Percentiles rank a stretch among this genome's conserved stretches.
phyloP scores from a whole-genome alignment of 73 alveolate genomes.

The Paramecium sonneborni region DNA sequence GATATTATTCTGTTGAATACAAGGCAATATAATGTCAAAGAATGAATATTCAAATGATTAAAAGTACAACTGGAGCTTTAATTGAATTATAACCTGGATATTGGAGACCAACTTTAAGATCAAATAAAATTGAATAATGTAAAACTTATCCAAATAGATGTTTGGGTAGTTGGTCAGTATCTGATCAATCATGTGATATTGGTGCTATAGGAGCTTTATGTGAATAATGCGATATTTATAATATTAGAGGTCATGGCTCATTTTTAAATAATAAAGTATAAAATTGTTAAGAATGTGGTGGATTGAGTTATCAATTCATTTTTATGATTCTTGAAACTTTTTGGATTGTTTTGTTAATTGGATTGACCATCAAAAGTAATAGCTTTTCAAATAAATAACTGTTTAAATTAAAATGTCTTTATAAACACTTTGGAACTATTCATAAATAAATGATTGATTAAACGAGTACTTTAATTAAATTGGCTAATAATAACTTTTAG shows the following conservation, averaged over 20 bases:
- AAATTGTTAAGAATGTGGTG: neutral
- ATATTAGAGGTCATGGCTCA: constrained; percentile 29
- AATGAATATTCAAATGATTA: neutral
- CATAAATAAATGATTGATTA: neutral
- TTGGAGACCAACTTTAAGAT: constrained; percentile 33
- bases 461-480: neutral
- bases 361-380: neutral
- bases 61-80: neutral
- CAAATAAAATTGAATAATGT: constrained; percentile 21
- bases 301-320: neutral
- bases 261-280: neutral
- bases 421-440: neutral
- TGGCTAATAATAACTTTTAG: neutral
- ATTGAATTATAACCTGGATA: constrained; percentile 23
- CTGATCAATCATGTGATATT: constrained; percentile 28
- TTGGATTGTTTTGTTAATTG: neutral
- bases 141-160: neutral
- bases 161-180: constrained; percentile 35
- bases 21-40: neutral
- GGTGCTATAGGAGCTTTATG: constrained; percentile 48
- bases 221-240: constrained; percentile 34
- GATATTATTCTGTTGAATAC: neutral
- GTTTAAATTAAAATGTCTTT: neutral
- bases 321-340: neutral
- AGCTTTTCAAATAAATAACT: neutral